Evolutionary conservation across 306 rosid genomes (phyloP).

Genomic region (Citrullus colocynthis): DNA sequence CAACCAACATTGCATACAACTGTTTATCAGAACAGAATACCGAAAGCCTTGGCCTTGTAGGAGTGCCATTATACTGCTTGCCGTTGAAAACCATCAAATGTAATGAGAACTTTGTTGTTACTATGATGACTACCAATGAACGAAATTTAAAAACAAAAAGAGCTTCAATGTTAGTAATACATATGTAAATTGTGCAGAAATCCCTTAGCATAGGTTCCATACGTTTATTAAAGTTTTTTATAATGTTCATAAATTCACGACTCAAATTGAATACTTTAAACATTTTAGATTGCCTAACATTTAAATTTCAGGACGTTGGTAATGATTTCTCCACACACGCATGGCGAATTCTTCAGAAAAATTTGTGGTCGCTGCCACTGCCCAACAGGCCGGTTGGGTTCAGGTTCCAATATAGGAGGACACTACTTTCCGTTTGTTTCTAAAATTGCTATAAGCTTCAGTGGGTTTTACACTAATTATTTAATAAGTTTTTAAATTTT

Average conservation of each 20-base stretch:
- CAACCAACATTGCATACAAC: constrained; percentile 79
- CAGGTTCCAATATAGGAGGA: too few species aligned
- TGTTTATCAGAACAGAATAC: constrained; percentile 84
- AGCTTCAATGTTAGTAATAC: not conserved
- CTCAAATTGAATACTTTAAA: not conserved
- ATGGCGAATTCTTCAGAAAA: too few species aligned
- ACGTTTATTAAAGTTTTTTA: not conserved
- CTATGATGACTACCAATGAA: not conserved
- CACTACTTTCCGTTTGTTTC: not conserved
- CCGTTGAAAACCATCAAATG: not conserved
- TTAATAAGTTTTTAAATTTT: too few species aligned
- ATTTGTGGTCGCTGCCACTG: too few species aligned
- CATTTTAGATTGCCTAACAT: not conserved
- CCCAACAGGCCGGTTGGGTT: too few species aligned
- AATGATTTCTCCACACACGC: too few species aligned
- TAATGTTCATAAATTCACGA: not conserved
- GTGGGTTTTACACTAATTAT: not conserved
- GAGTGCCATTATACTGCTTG: constrained; percentile 61
- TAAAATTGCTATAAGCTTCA: not conserved
- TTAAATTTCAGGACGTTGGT: not conserved
- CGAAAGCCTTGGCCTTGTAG: constrained; percentile 71
- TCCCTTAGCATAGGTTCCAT: not conserved
- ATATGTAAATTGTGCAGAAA: not conserved
- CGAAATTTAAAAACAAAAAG: not conserved
- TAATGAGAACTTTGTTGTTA: not conserved